Percentiles rank a stretch among this genome's conserved stretches.
Evolutionary conservation across 2,329 filamentous ascomycete genomes (phyloP).

Genomic region (Gaeumannomyces tritici): DNA sequence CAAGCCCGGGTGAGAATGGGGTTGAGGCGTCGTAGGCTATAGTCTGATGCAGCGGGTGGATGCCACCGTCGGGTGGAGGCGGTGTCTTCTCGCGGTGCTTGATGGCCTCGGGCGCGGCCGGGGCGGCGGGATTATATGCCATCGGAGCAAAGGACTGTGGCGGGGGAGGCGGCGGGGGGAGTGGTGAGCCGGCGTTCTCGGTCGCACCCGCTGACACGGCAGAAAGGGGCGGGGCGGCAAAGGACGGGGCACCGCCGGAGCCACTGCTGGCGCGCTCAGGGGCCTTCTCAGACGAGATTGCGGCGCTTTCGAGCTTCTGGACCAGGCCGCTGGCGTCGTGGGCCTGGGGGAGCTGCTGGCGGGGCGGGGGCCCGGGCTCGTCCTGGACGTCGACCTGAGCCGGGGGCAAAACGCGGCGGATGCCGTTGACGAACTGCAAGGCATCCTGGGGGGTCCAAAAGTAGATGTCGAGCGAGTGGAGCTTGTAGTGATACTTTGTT

Average conservation of each 20-base stretch:
- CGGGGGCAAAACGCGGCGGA: constrained; percentile 54
- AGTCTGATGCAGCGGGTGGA: constrained; percentile 48
- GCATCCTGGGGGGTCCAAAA: constrained; percentile 71
- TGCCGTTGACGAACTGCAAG: constrained; percentile 57
- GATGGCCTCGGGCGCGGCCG: constrained; percentile 63
- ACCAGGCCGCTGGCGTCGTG: constrained; percentile 58
- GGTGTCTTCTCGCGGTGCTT: constrained; percentile 71
- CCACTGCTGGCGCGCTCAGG: constrained; percentile 5
- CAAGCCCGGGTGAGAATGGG: constrained; percentile 42
- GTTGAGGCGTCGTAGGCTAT: constrained; percentile 44
- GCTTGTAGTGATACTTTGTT: constrained; percentile 68
- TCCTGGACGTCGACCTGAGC: constrained; percentile 54
- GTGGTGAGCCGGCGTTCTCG: constrained; percentile 17
- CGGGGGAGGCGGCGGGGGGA: constrained; percentile 18
- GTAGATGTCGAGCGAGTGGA: constrained; percentile 69
- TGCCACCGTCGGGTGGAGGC: constrained; percentile 57
- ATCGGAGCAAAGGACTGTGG: constrained; percentile 48
- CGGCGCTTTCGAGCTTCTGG: constrained; percentile 62
- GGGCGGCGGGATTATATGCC: constrained; percentile 72
- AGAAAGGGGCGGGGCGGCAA: constrained; percentile 30
- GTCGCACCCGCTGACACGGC: constrained; percentile 14
- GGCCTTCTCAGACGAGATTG: constrained; percentile 40
- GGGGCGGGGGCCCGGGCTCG: constrained; percentile 45
- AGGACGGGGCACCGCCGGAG: constrained; percentile 19
- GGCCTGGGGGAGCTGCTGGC: constrained; percentile 25